Evolutionary conservation across 345 rosid genomes (phyloP), one percentile per base, ranked within the genome.

Genomic region (Zanthoxylum bungeanum): DNA sequence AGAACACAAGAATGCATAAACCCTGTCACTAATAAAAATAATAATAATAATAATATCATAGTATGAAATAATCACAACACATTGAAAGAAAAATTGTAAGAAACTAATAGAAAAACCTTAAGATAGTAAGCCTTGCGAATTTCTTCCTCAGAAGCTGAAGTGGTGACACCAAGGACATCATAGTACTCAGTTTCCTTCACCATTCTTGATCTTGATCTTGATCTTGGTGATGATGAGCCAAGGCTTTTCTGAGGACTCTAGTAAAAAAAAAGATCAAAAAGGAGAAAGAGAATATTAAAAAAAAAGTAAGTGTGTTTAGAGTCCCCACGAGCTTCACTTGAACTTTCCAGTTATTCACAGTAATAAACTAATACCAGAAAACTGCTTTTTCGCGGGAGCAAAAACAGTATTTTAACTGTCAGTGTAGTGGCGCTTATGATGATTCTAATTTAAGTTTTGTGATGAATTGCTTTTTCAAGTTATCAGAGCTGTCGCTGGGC

Each of bases 171-270:
- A 30, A 89, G 92, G 85, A 89, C 85, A 56, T 89, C 89, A 68
- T 89, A 89, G 71, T 73, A 89, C 81, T 89, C 88, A 8, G 90
- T 84, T 78, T 89, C 92, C 80, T 81, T 86, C 82, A 83, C 91
- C 91, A 87, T 79, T 59, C 34, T 77, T 64, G 73, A 44, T 44
- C 47, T 40, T 40, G 46, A 40, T 40, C 46, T 40, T 42, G 47
- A 12, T 59, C 34, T 77, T 64, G 73, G 51, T 63, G 21, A 30
- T 24, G 39, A 12, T 5, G 17, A 39, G 34, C 66, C 31, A 31
- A 2, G 22, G 19, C 46, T 73, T 21, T 53, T 53, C 30, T n/a
- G 53, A 46, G 75, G 66, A 69, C 39, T 44, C 12, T 30, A 66
- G 11, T 31, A 10, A 31, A 25, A 22, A 55, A 55, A 53, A 10